These are phyloP conservation scores for Neolentinus lepideus DNA, from an alignment of 1,284 basidiomycete genomes.

Conservation along the genomic window DNA sequence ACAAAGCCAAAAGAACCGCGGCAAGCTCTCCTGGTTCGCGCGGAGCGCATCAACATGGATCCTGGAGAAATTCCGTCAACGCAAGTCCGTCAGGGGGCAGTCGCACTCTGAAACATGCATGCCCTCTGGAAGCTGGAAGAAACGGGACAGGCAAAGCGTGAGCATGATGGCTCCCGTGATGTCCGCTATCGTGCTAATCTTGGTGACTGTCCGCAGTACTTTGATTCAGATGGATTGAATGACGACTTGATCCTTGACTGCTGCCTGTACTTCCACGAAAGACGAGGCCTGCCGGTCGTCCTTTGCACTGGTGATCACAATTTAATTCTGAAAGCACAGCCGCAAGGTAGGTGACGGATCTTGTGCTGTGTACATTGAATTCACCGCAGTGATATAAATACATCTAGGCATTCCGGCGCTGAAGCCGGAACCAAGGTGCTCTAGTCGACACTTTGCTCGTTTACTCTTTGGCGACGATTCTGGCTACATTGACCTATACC, in stretches of 20 bases:
- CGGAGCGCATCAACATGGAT: constrained; percentile 67
- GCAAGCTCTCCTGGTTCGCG: constrained; percentile 56
- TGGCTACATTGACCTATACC: constrained; percentile 3
- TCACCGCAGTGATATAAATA: neutral
- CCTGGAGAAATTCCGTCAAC: constrained; percentile 53
- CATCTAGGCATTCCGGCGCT: constrained; percentile 16
- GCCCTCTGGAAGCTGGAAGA: constrained; percentile 49
- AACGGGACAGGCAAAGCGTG: constrained; percentile 36
- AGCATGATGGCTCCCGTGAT: constrained; percentile 8
- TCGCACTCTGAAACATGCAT: constrained; percentile 59
- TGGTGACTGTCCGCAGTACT: constrained; percentile 3
- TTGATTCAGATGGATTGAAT: constrained; percentile 27
- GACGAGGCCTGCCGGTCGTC: constrained; percentile 20
- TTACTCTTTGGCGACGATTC: constrained; percentile 8
- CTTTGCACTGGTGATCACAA: constrained; percentile 64
- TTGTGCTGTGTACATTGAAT: neutral
- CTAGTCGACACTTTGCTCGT: constrained; percentile 22
- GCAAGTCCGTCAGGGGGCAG: constrained; percentile 54
- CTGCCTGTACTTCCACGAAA: constrained; percentile 45
- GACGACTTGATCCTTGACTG: constrained; percentile 70
- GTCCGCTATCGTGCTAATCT: neutral
- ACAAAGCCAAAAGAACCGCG: constrained; percentile 55
- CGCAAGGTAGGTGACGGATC: constrained; percentile 34
- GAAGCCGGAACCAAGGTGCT: constrained; percentile 20
- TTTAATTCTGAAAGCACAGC: constrained; percentile 46